Evolutionary conservation across 257 asterid species (phyloP).

Genomic region (Fraxinus quadrangulata): DNA sequence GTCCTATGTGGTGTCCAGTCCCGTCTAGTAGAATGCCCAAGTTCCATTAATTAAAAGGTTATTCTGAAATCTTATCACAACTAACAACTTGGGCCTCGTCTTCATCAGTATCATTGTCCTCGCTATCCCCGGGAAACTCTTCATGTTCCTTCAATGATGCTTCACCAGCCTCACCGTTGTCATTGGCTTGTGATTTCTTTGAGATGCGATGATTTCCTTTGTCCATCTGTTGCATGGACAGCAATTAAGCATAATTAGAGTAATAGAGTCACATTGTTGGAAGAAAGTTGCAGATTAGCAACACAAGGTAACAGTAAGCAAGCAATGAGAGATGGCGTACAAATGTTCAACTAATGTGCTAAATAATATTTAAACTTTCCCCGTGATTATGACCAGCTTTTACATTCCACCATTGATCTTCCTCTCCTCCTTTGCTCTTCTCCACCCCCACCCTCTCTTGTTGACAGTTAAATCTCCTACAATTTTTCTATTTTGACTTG

Average conservation of each 20-base stretch:
- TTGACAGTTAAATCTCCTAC: not conserved
- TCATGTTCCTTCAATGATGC: conserved; percentile 57
- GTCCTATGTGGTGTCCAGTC: not conserved
- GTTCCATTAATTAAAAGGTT: not conserved
- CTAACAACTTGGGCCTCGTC: conserved; percentile 34
- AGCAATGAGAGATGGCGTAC: not conserved
- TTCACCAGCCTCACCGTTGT: conserved; percentile 53
- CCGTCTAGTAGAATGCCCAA: not conserved
- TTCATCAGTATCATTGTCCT: conserved; percentile 31
- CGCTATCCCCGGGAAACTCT: conserved; percentile 36
- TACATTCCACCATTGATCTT: not conserved
- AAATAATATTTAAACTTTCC: not conserved
- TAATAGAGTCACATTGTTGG: not conserved
- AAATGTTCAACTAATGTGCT: not conserved
- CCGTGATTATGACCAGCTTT: not conserved
- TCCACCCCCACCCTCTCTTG: not conserved
- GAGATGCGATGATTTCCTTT: conserved; percentile 58
- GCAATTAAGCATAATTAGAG: conserved; percentile 21
- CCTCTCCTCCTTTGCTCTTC: not conserved
- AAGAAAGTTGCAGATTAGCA: not conserved
- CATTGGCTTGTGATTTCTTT: conserved; percentile 34
- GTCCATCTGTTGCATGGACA: conserved; percentile 61
- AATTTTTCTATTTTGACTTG: not conserved
- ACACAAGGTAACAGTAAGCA: not conserved
- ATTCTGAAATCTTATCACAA: conserved; percentile 22